Evolutionary conservation across 192 early-diverging fungal genomes (phyloP), one percentile per base, ranked within the genome.

Genomic region (Coemansia umbellata): DNA sequence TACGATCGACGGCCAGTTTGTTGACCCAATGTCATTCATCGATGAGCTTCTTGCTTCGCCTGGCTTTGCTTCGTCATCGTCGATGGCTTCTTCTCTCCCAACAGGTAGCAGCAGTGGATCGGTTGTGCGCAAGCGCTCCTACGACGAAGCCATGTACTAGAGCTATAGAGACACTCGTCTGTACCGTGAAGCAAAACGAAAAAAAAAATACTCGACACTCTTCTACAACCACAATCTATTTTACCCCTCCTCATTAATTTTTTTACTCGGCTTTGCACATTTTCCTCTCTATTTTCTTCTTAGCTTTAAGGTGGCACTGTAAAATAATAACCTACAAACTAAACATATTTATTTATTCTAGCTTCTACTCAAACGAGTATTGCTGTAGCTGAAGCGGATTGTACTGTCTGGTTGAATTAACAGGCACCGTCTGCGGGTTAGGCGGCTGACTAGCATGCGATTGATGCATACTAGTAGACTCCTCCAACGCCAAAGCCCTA

Each of bases 21-120:
- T 75, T 32, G 72, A 75, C 23, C 72, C 65, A 5, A 60, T 58
- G 45, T 19, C 66, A 10, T 75, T 69, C 37, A 75, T 75, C 15
- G 72, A 75, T 42, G 72, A 75, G 39, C 54, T 75, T 10, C 53
- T 69, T 17, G 40, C 72, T 0, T 65, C 70, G 14, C 65, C 71
- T 5, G 50, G 31, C n/a, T 63, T 66, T 19, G 44, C 70, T n/a
- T n/a, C 53, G 17, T 27, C 58, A 18, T 23, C 44, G 13, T 13
- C 18, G 6, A 48, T 54, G 23, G 14, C 32, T 5, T 35, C 47
- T 11, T n/a, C 50, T 14, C 23, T 36, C 36, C 18, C 17, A n/a
- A 39, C 24, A 3, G 7, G 31, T 13, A 4, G 32, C 23, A 19
- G 23, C 19, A 31, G 50, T 3, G 51, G 18, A 2, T 35, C 58